Evolutionary conservation across 495 filamentous ascomycete genomes (phyloP).

Genomic region (Aspergillus olivimuriae): DNA sequence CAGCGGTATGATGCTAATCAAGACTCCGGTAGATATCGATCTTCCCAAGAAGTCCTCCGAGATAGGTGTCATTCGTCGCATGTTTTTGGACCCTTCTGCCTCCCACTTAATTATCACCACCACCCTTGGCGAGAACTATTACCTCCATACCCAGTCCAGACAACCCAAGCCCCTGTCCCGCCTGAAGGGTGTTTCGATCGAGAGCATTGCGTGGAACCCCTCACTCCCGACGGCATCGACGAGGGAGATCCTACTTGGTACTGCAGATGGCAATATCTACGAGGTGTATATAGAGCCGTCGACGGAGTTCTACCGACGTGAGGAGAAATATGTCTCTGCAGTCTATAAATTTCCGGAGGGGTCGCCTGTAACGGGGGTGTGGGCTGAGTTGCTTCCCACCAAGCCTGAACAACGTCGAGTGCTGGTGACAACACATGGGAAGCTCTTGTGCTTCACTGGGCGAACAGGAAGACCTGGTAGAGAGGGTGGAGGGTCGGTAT

Average conservation of each 20-base stretch:
- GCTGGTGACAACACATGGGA: slow-evolving; percentile 67
- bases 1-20: slow-evolving; percentile 12
- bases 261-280: slow-evolving; percentile 88
- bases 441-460: slow-evolving; percentile 72
- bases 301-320: slow-evolving; percentile 87
- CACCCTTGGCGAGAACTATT: slow-evolving; percentile 90
- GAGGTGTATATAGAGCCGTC: slow-evolving; percentile 93
- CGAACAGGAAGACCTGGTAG: slow-evolving; percentile 64
- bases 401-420: slow-evolving; percentile 67
- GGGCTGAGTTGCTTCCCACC: slow-evolving; percentile 63
- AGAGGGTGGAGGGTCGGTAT: slow-evolving; percentile 77
- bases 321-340: slow-evolving; percentile 82
- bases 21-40: slow-evolving; percentile 70
- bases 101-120: slow-evolving; percentile 92
- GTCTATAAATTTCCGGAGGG: slow-evolving; percentile 76
- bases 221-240: slow-evolving; percentile 94
- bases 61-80: slow-evolving; percentile 80
- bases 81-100: slow-evolving; percentile 96
- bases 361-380: slow-evolving; percentile 71
- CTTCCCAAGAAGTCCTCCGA: slow-evolving; percentile 90
- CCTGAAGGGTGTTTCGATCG: slow-evolving; percentile 78
- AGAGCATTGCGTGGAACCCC: slow-evolving; percentile 91
- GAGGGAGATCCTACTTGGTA: slow-evolving; percentile 88
- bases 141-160: slow-evolving; percentile 89
- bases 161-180: slow-evolving; percentile 77